phyloP scores from a whole-genome alignment of 257 asterid genomes.

The Solanum dulcamara region DNA sequence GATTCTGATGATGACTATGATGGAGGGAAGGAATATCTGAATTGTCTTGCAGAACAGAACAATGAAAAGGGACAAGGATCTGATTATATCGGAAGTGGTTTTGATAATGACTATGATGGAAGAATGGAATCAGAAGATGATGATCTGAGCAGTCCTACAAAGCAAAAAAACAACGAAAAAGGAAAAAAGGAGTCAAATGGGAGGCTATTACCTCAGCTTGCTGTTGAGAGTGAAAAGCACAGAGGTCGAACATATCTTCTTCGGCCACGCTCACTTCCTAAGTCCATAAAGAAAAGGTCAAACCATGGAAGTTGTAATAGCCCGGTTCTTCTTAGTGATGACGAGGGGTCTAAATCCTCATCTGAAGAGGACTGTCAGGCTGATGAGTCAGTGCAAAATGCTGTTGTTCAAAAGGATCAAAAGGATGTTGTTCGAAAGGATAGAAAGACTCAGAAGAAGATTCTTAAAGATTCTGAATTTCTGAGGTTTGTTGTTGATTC shows the following conservation, averaged over 20 bases:
- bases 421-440: neutral
- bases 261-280: conserved; percentile 5
- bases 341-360: neutral
- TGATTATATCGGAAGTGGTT: neutral
- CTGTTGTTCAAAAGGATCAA: neutral
- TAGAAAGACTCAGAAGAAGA: neutral
- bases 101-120: neutral
- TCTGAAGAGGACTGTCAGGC: neutral
- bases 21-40: neutral
- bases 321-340: neutral
- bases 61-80: neutral
- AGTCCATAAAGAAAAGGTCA: neutral
- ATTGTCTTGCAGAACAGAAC: neutral
- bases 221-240: neutral
- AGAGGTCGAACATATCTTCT: neutral
- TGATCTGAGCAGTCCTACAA: neutral
- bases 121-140: neutral
- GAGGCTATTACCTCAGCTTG: neutral
- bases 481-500: conserved; percentile 16
- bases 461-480: neutral
- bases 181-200: neutral
- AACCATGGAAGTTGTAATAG: neutral
- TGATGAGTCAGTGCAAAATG: neutral
- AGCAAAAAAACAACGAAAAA: neutral
- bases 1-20: neutral